Evolutionary conservation across 2,329 filamentous ascomycete genomes (phyloP).

Genomic region (Aureobasidium sp.): DNA sequence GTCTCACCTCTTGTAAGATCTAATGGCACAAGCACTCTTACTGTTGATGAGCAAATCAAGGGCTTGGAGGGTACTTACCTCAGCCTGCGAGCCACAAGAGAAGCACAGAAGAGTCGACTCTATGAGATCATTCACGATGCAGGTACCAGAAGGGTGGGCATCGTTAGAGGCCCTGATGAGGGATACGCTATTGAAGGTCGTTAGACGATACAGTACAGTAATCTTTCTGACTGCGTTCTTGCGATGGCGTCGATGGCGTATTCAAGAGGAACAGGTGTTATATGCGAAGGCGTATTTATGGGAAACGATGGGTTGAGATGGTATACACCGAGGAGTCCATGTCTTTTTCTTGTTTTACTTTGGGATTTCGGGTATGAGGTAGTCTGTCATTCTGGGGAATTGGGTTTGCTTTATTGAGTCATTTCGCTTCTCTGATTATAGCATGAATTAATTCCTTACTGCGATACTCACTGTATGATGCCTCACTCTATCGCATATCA

Average conservation of each 20-base stretch:
- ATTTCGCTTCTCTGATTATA: not conserved
- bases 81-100: constrained; percentile 66
- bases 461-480: not conserved
- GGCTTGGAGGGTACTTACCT: constrained; percentile 72
- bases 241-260: constrained; percentile 7
- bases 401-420: not conserved
- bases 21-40: constrained; percentile 57
- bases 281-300: not conserved
- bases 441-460: not conserved
- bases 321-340: not conserved
- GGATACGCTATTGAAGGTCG: constrained; percentile 15
- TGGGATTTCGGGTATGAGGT: not conserved
- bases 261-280: not conserved
- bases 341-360: not conserved
- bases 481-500: too few relatives aligned
- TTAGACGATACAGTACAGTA: constrained; percentile 5
- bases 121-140: constrained; percentile 69
- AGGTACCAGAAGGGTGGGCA: constrained; percentile 18
- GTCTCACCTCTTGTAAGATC: constrained; percentile 74
- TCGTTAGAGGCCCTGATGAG: constrained; percentile 8
- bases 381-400: not conserved
- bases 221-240: constrained; percentile 7
- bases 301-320: not conserved
- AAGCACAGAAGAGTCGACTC: constrained; percentile 72
- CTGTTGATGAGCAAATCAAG: constrained; percentile 75